Conservation (phyloP, 73 alveolate genomes). For the Tetrahymena malaccensis region DNA sequence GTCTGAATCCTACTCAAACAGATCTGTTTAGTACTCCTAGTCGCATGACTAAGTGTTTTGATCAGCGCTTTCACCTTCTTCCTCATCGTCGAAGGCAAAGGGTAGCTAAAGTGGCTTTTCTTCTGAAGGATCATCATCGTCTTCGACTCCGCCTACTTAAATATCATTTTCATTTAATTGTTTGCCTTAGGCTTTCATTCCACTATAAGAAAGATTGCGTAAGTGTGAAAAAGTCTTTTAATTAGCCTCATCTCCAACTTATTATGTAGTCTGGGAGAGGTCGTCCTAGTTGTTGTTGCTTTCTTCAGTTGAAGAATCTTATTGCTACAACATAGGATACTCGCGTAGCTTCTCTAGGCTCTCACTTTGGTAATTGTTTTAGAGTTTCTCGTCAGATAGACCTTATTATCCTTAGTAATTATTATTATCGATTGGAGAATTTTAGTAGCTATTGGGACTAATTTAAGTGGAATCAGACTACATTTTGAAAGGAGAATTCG, state of each 20-base stretch:
- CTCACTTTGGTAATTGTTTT: neutral
- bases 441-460: neutral
- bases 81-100: neutral
- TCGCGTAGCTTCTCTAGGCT: neutral
- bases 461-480: neutral
- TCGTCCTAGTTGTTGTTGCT: neutral
- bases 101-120: neutral
- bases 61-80: neutral
- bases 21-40: neutral
- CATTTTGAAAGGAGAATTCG: neutral
- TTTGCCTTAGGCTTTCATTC: neutral
- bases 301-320: neutral
- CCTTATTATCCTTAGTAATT: neutral
- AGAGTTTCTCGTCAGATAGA: neutral
- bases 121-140: neutral
- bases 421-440: neutral
- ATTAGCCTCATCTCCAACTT: neutral
- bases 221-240: neutral
- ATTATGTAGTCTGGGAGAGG: neutral
- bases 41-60: neutral
- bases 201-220: neutral
- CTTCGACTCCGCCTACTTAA: neutral
- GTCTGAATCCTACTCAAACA: neutral
- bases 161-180: neutral
- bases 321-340: neutral